These are phyloP conservation scores for Umbelopsis isabellina DNA, from an alignment of 192 early-diverging fungal species.

Conservation along the genomic window DNA sequence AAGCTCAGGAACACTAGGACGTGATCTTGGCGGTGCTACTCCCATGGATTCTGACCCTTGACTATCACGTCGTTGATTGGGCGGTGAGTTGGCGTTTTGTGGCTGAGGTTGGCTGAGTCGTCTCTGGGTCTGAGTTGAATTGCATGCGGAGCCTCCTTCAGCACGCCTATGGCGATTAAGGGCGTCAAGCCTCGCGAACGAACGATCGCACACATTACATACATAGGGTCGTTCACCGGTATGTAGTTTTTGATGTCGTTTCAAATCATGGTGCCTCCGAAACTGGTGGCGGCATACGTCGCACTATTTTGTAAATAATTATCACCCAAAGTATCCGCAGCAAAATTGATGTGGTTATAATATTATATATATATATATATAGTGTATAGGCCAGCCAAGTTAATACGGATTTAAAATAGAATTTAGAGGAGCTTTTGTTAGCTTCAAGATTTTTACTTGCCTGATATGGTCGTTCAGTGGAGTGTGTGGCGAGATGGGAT, in stretches of 20 bases:
- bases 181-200: conserved; percentile 59
- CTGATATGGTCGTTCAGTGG: conserved; percentile 31
- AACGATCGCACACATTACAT: conserved; percentile 44
- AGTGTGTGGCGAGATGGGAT: conserved; percentile 38
- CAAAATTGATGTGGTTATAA: not conserved
- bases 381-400: too few relatives aligned
- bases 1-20: conserved; percentile 2
- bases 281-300: conserved; percentile 51
- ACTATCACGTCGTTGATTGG: not conserved
- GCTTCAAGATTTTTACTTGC: conserved; percentile 10
- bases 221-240: conserved; percentile 59
- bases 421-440: too few relatives aligned
- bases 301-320: conserved; percentile 23
- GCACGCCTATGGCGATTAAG: conserved; percentile 56
- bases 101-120: conserved; percentile 18
- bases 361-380: too few relatives aligned
- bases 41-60: not conserved
- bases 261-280: conserved; percentile 57
- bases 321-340: not conserved
- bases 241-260: conserved; percentile 56
- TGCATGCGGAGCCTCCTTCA: conserved; percentile 38
- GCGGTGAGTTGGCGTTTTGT: conserved; percentile 17
- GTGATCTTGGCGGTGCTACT: conserved; percentile 1
- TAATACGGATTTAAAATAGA: too few relatives aligned
- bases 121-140: conserved; percentile 13